phyloP scores from a whole-genome alignment of 1,284 basidiomycete genomes.

The Sphaerobolus stellatus region DNA sequence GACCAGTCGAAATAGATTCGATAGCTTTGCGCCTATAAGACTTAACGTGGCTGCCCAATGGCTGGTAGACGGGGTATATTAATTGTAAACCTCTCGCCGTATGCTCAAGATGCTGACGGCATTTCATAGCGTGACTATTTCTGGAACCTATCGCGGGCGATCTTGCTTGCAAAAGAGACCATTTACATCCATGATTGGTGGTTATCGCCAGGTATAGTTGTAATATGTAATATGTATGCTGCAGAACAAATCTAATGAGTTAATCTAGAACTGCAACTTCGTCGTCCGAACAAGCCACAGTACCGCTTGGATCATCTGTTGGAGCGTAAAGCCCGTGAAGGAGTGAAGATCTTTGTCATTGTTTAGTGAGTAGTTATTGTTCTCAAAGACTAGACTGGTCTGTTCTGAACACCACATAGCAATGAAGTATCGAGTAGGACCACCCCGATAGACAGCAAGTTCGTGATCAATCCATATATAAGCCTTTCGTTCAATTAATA shows the following conservation, averaged over 20 bases:
- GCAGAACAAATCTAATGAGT: constrained; percentile 17
- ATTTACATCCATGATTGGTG: constrained; percentile 98
- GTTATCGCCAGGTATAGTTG: constrained; percentile 74
- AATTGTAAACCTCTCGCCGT: not conserved
- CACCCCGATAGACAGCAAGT: constrained; percentile 91
- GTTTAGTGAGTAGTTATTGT: constrained; percentile 64
- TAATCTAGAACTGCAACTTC: constrained; percentile 73
- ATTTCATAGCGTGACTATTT: constrained; percentile 82
- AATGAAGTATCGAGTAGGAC: constrained; percentile 98
- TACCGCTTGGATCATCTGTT: constrained; percentile 90
- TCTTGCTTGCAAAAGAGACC: constrained; percentile 84
- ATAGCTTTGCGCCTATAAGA: constrained; percentile 92
- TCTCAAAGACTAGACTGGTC: not conserved
- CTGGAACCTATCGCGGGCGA: constrained; percentile 95
- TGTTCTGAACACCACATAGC: constrained; percentile 38
- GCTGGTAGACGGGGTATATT: constrained; percentile 93
- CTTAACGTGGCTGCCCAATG: constrained; percentile 94
- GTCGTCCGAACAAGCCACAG: constrained; percentile 79
- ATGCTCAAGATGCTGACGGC: not conserved
- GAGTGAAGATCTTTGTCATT: constrained; percentile 96
- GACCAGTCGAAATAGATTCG: constrained; percentile 82
- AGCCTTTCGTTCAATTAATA: not conserved
- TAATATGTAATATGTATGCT: not conserved
- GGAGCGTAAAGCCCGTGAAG: constrained; percentile 91
- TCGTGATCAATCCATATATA: constrained; percentile 28